Evolutionary conservation across 768 basidiomycete species (phyloP), one percentile per base, ranked within the genome.

Genomic region (Xanthoconium stramineum): DNA sequence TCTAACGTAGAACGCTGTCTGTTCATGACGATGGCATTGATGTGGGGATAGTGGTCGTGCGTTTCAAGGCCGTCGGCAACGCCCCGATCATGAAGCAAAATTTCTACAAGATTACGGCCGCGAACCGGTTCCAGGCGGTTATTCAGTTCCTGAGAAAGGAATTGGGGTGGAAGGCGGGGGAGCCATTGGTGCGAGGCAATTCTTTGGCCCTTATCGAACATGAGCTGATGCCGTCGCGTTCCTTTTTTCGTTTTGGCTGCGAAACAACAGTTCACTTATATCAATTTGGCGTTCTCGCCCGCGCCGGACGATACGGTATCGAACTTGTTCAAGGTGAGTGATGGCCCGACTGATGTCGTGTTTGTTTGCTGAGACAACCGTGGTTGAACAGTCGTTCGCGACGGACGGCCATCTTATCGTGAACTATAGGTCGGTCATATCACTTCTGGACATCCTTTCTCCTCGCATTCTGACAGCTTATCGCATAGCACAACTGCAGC

Each of bases 81-180:
- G 96, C 95, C 1, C 96, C 96, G 0, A 94, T 99, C 65, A 97
- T 99, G 95, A 95, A 90, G 75, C 92, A 96, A 75, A 98, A 96
- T 76, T 91, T 95, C 64, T 98, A 94, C 84, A 96, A 95, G 79
- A 95, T 98, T 66, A 94, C 94, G 0, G 90, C 94, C 13, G 86
- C 89, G 39, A 94, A 97, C 70, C 81, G 89, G 52, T 99, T 98
- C 65, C 94, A 97, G 70, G 91, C 93, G 9, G 95, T 98, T 53
- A 94, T 96, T 40, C 87, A 91, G 66, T 97, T 98, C 71, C 69
- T 98, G 72, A 75, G 95, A 60, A 91, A 85, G 66, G 94, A 98
- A 69, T 72, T 98, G 38, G 86, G 86, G 2, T 93, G 91, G 87
- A 93, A 91, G 68, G 74, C 84, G 13, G 83, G 86, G 0, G 95